These are phyloP conservation scores for Wickerhamomyces sp. DNA, from an alignment of 1,139 yeast species.

Conservation along the genomic window DNA sequence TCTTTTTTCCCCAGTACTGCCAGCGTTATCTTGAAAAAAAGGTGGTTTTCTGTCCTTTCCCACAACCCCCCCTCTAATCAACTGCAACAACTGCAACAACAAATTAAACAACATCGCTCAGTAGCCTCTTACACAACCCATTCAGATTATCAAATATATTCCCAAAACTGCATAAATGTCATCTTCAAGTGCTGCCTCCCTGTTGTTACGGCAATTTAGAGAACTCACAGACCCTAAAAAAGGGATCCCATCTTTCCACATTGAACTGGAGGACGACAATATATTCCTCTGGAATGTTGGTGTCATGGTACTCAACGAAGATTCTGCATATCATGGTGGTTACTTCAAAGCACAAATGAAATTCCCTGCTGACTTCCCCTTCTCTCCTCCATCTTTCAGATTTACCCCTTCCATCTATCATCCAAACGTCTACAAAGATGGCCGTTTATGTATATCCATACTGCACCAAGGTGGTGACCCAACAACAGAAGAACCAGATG, in stretches of 20 bases:
- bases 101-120: neutral
- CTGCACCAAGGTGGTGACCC: constrained; percentile 88
- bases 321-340: constrained; percentile 93
- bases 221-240: constrained; percentile 92
- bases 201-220: constrained; percentile 87
- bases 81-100: neutral
- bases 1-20: no score
- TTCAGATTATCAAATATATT: neutral
- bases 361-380: constrained; percentile 89
- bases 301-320: constrained; percentile 85
- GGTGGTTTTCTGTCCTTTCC: no score
- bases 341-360: constrained; percentile 92
- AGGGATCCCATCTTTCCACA: constrained; percentile 87
- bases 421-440: constrained; percentile 92
- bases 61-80: neutral
- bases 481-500: constrained; percentile 85
- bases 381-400: constrained; percentile 84
- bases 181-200: constrained; percentile 26
- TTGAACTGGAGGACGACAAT: constrained; percentile 83
- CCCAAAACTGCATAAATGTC: constrained; percentile 5
- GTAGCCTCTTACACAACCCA: no score
- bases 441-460: constrained; percentile 87
- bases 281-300: constrained; percentile 92
- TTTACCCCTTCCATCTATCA: constrained; percentile 95
- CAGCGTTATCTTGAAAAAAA: no score